Evolutionary conservation across 2,329 filamentous ascomycete genomes (phyloP), one percentile per base, ranked within the genome.

Genomic region (Scleromitrula shiraiana): DNA sequence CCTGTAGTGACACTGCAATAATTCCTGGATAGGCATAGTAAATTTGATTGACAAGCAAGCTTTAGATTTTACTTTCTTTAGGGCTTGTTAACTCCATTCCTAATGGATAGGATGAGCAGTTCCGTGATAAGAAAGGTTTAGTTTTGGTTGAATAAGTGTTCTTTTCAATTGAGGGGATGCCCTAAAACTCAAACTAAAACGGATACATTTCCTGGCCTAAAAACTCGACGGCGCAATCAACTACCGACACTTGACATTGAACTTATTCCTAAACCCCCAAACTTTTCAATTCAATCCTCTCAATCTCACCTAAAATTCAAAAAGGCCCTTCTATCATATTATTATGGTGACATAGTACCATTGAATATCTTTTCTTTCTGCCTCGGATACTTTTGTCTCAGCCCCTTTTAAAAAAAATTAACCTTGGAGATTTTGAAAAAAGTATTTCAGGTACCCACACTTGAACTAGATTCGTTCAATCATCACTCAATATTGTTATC

Each of bases 361-460:
- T 48, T 41, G 26, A 47, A 47, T 26, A 19, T 35, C 33, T 33
- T 30, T n/a, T n/a, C n/a, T n/a, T n/a, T n/a, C n/a, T n/a, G n/a
- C n/a, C 29, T 36, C 45, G 23, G 45, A 36, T 17, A 42, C n/a
- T 35, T 36, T 42, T 48, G 38, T 48, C 45, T 48, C 45, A 48
- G 45, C 38, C 38, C 45, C 45, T 24, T n/a, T n/a, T n/a, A n/a
- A n/a, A n/a, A 7, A 19, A 37, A 15, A n/a, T 30, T 41, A 46
- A 30, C 36, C 17, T 35, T 48, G 29, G 8, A 41, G n/a, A 12
- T 19, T 7, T 44, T 32, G 26, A 26, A 19, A 14, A 32, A 14
- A 36, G n/a, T n/a, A n/a, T n/a, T n/a, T n/a, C n/a, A n/a, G n/a
- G n/a, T n/a, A n/a, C n/a, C n/a, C n/a, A n/a, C n/a, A n/a, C n/a